Percentiles rank a stretch among this genome's conserved stretches.
Evolutionary conservation across 2,329 filamentous ascomycete species (phyloP).

Genomic region (Apiospora pterosperma): DNA sequence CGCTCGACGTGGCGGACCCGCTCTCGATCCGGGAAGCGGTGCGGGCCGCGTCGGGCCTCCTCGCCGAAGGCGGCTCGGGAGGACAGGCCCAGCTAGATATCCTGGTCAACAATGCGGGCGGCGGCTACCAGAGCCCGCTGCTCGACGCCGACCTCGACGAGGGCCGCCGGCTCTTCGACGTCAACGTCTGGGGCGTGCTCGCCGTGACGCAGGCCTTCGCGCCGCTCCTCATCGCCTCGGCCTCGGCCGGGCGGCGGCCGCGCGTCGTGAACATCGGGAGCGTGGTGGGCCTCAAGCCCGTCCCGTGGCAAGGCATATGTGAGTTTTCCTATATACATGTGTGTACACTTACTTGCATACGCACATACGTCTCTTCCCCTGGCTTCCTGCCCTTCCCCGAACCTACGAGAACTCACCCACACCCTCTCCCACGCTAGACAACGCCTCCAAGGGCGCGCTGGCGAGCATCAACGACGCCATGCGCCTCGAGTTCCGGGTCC

Average conservation of each 20-base stretch:
- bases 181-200: slow-evolving; percentile 30
- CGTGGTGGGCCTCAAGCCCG: slow-evolving; percentile 25
- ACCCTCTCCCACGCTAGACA: slow-evolving; percentile 21
- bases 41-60: slow-evolving; percentile 13
- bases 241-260: slow-evolving; percentile 12
- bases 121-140: slow-evolving; percentile 26
- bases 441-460: slow-evolving; percentile 40
- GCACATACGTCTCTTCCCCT: neutral
- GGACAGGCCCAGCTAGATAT: slow-evolving; percentile 16
- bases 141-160: slow-evolving; percentile 28
- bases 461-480: slow-evolving; percentile 34
- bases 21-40: slow-evolving; percentile 16
- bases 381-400: neutral
- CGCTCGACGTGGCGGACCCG: slow-evolving; percentile 22
- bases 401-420: neutral
- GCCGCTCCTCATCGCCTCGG: slow-evolving; percentile 30
- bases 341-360: neutral
- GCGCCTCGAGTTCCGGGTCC: slow-evolving; percentile 35
- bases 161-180: slow-evolving; percentile 15
- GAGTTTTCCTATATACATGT: neutral
- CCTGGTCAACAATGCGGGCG: slow-evolving; percentile 30
- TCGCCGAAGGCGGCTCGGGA: slow-evolving; percentile 36
- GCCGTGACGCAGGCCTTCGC: slow-evolving; percentile 35
- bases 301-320: slow-evolving; percentile 34
- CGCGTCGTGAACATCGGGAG: slow-evolving; percentile 39